phyloP scores from a whole-genome alignment of 106 monocot species.

The Alisma plantagoaquatica region DNA sequence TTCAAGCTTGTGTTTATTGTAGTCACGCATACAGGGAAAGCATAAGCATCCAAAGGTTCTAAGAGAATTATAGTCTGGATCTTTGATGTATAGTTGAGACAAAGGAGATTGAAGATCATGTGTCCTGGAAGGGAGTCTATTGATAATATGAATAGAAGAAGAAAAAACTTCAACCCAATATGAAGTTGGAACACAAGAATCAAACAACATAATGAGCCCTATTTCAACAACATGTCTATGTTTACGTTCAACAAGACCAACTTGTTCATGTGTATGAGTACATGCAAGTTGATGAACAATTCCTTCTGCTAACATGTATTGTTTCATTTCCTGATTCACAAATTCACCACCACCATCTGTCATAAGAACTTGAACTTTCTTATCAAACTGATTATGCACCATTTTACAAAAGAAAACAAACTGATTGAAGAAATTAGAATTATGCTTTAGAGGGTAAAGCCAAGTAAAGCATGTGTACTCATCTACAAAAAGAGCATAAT shows the following conservation, averaged over 20 bases:
- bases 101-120: not conserved
- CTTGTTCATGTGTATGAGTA: constrained; percentile 3
- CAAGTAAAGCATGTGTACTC: not conserved
- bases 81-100: not conserved
- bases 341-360: constrained; percentile 1
- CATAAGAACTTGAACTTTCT: not conserved
- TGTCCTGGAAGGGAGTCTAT: not conserved
- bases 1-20: not conserved
- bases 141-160: not conserved
- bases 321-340: not conserved
- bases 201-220: not conserved
- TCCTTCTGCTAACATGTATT: not conserved
- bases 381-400: not conserved
- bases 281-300: constrained; percentile 1
- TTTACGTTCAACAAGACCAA: not conserved
- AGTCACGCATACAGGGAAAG: not conserved
- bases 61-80: not conserved
- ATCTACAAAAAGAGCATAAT: constrained; percentile 3
- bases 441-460: not conserved
- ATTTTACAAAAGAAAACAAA: not conserved
- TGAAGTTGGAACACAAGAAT: not conserved
- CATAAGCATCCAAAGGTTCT: not conserved
- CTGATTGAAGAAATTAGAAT: not conserved
- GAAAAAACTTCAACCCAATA: not conserved
- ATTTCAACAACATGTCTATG: constrained; percentile 1